Evolutionary conservation across 1,284 basidiomycete species (phyloP), one percentile per base, ranked within the genome.

Genomic region (Trichosporon inkin): DNA sequence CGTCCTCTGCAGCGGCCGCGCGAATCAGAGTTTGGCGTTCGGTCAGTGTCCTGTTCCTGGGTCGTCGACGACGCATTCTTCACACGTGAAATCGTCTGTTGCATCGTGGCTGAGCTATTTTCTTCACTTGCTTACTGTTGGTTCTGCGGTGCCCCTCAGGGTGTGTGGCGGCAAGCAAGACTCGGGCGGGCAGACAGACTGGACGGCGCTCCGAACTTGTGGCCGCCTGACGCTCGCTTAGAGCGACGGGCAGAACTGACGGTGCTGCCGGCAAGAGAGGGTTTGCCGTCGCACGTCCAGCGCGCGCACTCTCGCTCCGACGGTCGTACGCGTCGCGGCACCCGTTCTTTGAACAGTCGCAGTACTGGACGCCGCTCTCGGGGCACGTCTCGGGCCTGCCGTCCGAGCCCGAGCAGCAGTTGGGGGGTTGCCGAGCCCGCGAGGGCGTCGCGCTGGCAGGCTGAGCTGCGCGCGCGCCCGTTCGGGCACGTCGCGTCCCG

Each of bases 271-370:
- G 39, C 14, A 5, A 24, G n/a, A 13, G 28, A 5, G 28, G 28
- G 28, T n/a, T 11, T 52, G 22, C 55, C 22, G 28, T 62, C 54
- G 37, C 71, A 74, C 5, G 60, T 63, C 56, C 61, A 67, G 6
- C 71, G 57, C 10, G 71, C 69, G 1, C n/a, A n/a, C 64, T 68
- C 10, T 59, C 58, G 53, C 69, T 69, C 38, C 67, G 67, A 44
- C 70, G 68, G 55, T 69, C 68, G 47, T 69, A 69, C 22, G 71
- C 69, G 53, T 70, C 67, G 69, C 72, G 63, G 51, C 72, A 74
- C 28, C 58, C 60, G 40, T 68, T 62, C 60, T 74, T 74, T 68
- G 70, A 74, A 16, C 71, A 28, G 54, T 63, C 20, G 56, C 73
- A 44, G 40, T 44, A 24, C 40, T 44, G 20, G 20, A 44, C 40